phyloP scores from a whole-genome alignment of 441 rosid genomes.

The Erodium texanum region DNA sequence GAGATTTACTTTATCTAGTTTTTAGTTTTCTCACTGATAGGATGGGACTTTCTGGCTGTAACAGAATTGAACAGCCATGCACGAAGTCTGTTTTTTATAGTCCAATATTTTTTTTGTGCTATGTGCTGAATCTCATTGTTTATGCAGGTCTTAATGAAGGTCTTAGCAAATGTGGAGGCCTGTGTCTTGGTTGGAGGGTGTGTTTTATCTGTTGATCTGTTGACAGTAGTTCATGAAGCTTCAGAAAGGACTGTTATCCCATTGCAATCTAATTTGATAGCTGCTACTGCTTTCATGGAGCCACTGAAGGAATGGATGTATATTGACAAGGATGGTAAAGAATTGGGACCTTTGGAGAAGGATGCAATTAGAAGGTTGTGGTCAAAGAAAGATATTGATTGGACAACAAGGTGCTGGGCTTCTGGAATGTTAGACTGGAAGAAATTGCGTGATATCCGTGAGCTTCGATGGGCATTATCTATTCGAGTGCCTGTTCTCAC shows the following conservation, averaged over 20 bases:
- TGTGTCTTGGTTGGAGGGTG: conserved; percentile 98
- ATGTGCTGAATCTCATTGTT: conserved; percentile 9
- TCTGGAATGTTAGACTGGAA: conserved; percentile 98
- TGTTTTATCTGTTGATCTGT: conserved; percentile 92
- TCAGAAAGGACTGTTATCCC: conserved; percentile 98
- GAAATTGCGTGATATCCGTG: conserved; percentile 95
- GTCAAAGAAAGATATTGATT: conserved; percentile 87
- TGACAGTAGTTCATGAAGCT: conserved; percentile 89
- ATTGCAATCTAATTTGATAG: conserved; percentile 91
- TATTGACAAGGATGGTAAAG: conserved; percentile 61
- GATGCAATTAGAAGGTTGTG: conserved; percentile 92
- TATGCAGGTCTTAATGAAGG: conserved; percentile 88
- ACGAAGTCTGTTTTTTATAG: not conserved
- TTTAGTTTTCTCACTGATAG: not conserved
- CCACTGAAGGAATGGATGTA: conserved; percentile 99
- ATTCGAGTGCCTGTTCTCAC: conserved; percentile 92
- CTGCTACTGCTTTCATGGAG: conserved; percentile 99
- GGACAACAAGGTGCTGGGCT: conserved; percentile 93
- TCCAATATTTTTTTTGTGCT: conserved; percentile 7
- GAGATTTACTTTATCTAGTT: not conserved
- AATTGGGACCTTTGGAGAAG: conserved; percentile 94
- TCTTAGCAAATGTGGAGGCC: conserved; percentile 82
- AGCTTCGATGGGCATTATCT: conserved; percentile 97
- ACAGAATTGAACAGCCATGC: not conserved
- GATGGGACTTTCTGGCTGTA: conserved; percentile 1